These are phyloP conservation scores for Xerocomellus chrysenteron DNA, from an alignment of 768 basidiomycete species.

Conservation along the genomic window DNA sequence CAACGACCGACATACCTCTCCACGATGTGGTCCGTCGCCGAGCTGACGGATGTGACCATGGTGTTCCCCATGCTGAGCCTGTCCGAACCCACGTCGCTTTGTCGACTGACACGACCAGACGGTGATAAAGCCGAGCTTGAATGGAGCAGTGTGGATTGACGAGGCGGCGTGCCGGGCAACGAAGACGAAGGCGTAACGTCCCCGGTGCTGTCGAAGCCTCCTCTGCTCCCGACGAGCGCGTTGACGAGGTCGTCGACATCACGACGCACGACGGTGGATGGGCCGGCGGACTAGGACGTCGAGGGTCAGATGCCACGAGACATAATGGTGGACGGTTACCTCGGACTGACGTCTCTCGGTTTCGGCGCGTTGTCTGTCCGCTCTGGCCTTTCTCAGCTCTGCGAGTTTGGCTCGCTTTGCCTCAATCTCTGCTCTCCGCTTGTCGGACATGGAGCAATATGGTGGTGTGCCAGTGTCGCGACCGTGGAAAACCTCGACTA, in stretches of 20 bases:
- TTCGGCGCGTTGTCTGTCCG: conserved; percentile 61
- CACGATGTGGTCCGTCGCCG: conserved; percentile 65
- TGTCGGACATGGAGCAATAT: conserved; percentile 49
- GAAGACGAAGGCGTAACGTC: conserved; percentile 72
- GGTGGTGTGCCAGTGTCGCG: neutral
- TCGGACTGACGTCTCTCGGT: conserved; percentile 36
- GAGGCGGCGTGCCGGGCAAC: conserved; percentile 65
- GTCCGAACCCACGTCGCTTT: conserved; percentile 63
- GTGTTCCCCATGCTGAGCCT: conserved; percentile 43
- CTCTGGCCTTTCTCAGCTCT: conserved; percentile 76
- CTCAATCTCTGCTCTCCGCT: conserved; percentile 84
- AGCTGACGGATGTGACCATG: conserved; percentile 47
- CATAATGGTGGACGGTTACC: conserved; percentile 15
- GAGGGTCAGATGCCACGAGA: neutral
- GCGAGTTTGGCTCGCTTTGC: conserved; percentile 87
- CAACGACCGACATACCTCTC: conserved; percentile 53
- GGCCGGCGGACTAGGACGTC: conserved; percentile 34
- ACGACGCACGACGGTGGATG: conserved; percentile 43
- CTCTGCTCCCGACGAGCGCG: conserved; percentile 45
- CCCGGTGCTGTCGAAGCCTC: conserved; percentile 52
- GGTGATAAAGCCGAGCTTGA: conserved; percentile 38
- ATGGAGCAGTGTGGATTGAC: conserved; percentile 37
- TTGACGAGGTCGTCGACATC: conserved; percentile 76
- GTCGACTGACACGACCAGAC: conserved; percentile 68
- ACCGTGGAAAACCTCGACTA: conserved; percentile 18